Evolutionary conservation across 257 asterid species (phyloP), one percentile per base, ranked within the genome.

Genomic region (Rubia yunnanensis): DNA sequence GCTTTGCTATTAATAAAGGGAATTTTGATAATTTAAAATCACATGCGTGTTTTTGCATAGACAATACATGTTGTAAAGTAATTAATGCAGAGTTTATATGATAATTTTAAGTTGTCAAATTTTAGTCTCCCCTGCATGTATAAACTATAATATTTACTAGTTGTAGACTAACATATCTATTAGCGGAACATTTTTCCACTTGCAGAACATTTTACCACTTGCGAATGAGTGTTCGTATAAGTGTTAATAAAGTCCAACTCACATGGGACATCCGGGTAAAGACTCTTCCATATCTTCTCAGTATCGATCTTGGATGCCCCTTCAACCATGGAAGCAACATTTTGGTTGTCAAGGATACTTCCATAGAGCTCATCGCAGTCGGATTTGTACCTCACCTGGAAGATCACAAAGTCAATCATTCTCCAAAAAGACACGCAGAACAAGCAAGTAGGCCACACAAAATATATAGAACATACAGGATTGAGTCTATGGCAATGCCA

Each of bases 401-500:
- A 53, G 63, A 50, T 59, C 52, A 63, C 28, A 74, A 32, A 15
- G 68, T 55, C 50, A 14, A 28, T 44, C 41, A 46, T 15, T 17
- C 34, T 66, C 62, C 68, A 67, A 31, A 24, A 17, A 1, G 34
- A 60, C 50, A 70, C 50, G 65, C 54, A 17, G 36, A 70, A 32
- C 59, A 74, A 56, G 46, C 11, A 74, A 39, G 26, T 54, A 15
- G 9, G 58, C 56, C 17, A 44, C 60, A 22, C 5, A 1, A 65
- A 62, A 77, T 22, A 23, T 11, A 57, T 65, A 63, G 67, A 18
- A 32, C 85, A 30, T 86, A 94, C 99, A 39, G 99, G 99, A 75
- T 88, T 94, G 68, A 94, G 96, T 68, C 97, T 86, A 84, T 94
- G 99, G 72, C 95, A 88, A 73, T 94, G 99, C 99, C 99, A 94